Percentiles rank a stretch among this genome's conserved stretches.
Conservation (phyloP, 345 rosid species). For the Fremontodendron californicum region DNA sequence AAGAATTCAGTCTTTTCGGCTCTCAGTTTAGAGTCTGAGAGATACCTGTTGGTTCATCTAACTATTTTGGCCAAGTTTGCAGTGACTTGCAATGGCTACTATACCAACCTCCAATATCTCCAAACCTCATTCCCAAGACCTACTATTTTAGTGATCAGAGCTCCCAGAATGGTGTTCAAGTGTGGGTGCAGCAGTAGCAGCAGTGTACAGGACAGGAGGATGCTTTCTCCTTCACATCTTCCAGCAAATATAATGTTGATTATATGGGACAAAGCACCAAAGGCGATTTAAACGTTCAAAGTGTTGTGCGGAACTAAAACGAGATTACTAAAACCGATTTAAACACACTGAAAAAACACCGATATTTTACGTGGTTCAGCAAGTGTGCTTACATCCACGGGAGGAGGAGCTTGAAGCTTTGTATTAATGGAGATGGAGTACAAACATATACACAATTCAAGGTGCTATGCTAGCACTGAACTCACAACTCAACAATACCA, state of each 20-base stretch:
- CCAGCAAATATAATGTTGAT: constrained; percentile 65
- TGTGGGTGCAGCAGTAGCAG: constrained; percentile 30
- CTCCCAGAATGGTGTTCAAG: constrained; percentile 24
- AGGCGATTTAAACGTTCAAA: constrained; percentile 94
- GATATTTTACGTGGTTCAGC: too few relatives aligned
- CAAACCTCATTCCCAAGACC: constrained; percentile 9
- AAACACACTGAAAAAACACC: too few relatives aligned
- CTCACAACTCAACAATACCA: too few relatives aligned
- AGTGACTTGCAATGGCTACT: constrained; percentile 1
- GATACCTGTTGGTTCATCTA: not conserved
- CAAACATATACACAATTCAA: too few relatives aligned
- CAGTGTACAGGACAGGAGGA: constrained; percentile 39
- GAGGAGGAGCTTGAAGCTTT: too few relatives aligned
- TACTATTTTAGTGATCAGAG: not conserved
- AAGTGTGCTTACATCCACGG: too few relatives aligned
- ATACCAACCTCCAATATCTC: not conserved
- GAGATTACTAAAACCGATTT: too few relatives aligned
- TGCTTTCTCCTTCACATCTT: constrained; percentile 64
- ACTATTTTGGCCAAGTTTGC: not conserved
- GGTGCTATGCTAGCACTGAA: too few relatives aligned
- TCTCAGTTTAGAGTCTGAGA: not conserved
- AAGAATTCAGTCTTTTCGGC: not conserved
- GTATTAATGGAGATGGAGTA: too few relatives aligned
- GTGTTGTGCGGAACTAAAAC: too few relatives aligned
- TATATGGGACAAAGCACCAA: constrained; percentile 91